Percentiles rank a stretch among this genome's conserved stretches.
These are phyloP conservation scores for Trypanosoma platydactyli DNA, from an alignment of 208 protist genomes.

Conservation along the genomic window DNA sequence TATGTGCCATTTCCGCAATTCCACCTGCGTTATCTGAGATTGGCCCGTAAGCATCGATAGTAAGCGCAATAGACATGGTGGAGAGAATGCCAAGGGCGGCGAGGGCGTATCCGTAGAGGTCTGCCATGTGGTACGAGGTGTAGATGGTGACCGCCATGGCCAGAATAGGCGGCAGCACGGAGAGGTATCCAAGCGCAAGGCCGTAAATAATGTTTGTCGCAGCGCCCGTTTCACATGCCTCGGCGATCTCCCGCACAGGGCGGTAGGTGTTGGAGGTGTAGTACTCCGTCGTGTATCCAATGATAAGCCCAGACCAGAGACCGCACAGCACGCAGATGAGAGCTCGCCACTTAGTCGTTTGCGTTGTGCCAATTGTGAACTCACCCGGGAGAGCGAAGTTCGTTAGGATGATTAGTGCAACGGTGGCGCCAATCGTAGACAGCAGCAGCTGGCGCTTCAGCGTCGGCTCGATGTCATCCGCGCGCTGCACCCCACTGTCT, in stretches of 20 bases:
- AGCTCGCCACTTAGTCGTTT: conserved; percentile 59
- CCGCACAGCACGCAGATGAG: conserved; percentile 77
- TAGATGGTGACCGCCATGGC: conserved; percentile 90
- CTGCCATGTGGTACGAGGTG: conserved; percentile 69
- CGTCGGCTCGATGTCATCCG: conserved; percentile 71
- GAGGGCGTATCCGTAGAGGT: conserved; percentile 92
- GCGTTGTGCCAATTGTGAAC: conserved; percentile 44
- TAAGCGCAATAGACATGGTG: conserved; percentile 88
- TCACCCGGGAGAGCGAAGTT: conserved; percentile 53
- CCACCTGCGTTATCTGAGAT: conserved; percentile 96
- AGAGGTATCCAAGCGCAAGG: conserved; percentile 93
- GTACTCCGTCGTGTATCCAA: conserved; percentile 93
- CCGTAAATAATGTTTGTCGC: conserved; percentile 95
- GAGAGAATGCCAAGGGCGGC: conserved; percentile 96
- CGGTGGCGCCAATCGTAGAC: conserved; percentile 69
- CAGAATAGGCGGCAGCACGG: conserved; percentile 86
- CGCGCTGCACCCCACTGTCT: conserved; percentile 47
- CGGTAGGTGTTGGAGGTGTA: conserved; percentile 90
- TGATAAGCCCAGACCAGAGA: conserved; percentile 82
- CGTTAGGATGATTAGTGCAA: conserved; percentile 64
- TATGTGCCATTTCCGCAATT: conserved; percentile 93
- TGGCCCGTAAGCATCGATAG: conserved; percentile 96
- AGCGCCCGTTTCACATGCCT: conserved; percentile 84
- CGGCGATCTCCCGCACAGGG: conserved; percentile 77
- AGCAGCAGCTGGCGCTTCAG: conserved; percentile 80